These are phyloP conservation scores for Hyphochytrium catenoides DNA, from an alignment of 352 stramenopile genomes.

Conservation along the genomic window DNA sequence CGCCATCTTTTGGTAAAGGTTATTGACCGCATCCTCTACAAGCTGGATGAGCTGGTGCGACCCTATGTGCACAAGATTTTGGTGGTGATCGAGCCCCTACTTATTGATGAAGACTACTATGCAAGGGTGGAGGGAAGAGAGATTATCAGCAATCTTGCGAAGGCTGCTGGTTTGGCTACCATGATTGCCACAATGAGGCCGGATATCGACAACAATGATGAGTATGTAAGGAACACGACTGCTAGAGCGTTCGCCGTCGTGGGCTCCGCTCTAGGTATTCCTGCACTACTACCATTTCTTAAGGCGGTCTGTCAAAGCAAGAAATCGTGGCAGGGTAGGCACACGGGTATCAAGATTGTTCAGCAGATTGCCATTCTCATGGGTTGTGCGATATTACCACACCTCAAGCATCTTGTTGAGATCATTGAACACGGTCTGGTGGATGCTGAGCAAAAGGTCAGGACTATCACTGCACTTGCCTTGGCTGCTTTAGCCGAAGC, in stretches of 20 bases:
- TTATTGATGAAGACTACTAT: constrained; percentile 99
- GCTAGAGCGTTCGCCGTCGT: constrained; percentile 94
- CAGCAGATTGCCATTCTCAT: constrained; percentile 97
- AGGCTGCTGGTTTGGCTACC: constrained; percentile 90
- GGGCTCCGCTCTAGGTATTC: constrained; percentile 92
- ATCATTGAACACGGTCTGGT: constrained; percentile 92
- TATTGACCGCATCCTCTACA: constrained; percentile 97
- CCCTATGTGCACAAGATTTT: constrained; percentile 98
- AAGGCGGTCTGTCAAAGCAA: constrained; percentile 94
- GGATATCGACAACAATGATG: constrained; percentile 95
- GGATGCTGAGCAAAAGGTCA: constrained; percentile 93
- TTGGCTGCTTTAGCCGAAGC: constrained; percentile 91
- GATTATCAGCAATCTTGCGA: constrained; percentile 98
- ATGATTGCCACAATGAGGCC: constrained; percentile 99
- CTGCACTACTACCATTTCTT: constrained; percentile 89
- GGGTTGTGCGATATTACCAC: constrained; percentile 90
- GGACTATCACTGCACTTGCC: constrained; percentile 92
- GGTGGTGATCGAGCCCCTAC: constrained; percentile 93
- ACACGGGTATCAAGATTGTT: constrained; percentile 99
- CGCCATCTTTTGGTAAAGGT: constrained; percentile 98
- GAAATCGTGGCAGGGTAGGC: constrained; percentile 94
- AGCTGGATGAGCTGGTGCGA: constrained; percentile 94
- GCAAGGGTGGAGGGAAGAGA: constrained; percentile 92
- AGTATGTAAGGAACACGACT: constrained; percentile 97
- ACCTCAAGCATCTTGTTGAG: constrained; percentile 91